Evolutionary conservation across 805 yeast species (phyloP).

Genomic region (Dipodascopsis tothii): DNA sequence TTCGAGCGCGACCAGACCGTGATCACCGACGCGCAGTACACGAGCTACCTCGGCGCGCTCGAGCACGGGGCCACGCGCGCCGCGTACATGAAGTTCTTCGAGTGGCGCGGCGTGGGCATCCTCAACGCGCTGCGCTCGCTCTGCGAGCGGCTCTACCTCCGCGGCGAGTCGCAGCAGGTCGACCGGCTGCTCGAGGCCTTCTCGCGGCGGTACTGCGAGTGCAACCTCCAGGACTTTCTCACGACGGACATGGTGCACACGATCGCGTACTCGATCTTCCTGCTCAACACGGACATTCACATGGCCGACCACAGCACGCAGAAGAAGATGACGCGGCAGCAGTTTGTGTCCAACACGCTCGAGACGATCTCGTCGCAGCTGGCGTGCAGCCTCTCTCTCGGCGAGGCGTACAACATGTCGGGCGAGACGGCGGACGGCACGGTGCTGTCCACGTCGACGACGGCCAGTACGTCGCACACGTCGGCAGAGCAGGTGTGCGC

Average conservation of each 20-base stretch:
- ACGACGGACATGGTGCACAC: slow-evolving; percentile 52
- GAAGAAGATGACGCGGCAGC: slow-evolving; percentile 34
- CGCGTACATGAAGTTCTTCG: slow-evolving; percentile 35
- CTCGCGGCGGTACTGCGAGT: slow-evolving; percentile 53
- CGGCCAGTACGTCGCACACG: too few relatives aligned
- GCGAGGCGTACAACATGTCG: too few relatives aligned
- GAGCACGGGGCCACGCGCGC: slow-evolving; percentile 1
- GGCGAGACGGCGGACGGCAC: too few relatives aligned
- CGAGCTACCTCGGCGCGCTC: background rate
- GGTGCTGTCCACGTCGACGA: too few relatives aligned
- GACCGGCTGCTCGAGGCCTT: slow-evolving; percentile 66
- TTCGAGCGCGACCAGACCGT: background rate
- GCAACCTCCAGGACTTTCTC: slow-evolving; percentile 34
- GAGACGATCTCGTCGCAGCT: slow-evolving; percentile 35
- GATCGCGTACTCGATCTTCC: slow-evolving; percentile 59
- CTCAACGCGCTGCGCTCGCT: slow-evolving; percentile 50
- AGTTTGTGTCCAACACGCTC: slow-evolving; percentile 46
- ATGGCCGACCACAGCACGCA: slow-evolving; percentile 37
- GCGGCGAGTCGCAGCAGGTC: slow-evolving; percentile 77
- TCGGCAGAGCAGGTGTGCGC: too few relatives aligned
- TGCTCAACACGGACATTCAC: slow-evolving; percentile 72
- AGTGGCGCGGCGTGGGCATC: slow-evolving; percentile 45
- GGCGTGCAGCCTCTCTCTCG: too few relatives aligned
- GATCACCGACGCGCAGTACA: background rate
- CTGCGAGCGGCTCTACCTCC: slow-evolving; percentile 60